Percentiles rank a stretch among this genome's conserved stretches.
Evolutionary conservation across 495 filamentous ascomycete genomes (phyloP).

Genomic region (Bryoglossum gracile): DNA sequence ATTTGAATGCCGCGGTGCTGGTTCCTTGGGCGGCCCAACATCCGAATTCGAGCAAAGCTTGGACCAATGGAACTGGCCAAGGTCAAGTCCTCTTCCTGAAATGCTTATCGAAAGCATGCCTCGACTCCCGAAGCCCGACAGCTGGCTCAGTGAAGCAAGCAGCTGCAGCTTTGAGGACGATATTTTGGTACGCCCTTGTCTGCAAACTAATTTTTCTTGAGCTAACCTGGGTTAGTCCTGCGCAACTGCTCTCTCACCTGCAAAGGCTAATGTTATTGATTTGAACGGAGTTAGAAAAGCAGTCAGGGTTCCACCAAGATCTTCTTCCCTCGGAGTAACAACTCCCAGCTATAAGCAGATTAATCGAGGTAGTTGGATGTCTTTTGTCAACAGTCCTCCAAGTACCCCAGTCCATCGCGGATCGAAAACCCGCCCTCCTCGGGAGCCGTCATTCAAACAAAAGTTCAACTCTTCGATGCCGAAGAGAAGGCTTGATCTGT

Average conservation of each 20-base stretch:
- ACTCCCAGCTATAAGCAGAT: not conserved
- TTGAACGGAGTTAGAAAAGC: too few relatives aligned
- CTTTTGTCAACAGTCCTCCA: slow-evolving; percentile 3
- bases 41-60: not conserved
- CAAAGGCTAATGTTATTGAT: slow-evolving; percentile 11
- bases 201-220: not conserved
- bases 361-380: not conserved
- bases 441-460: not conserved
- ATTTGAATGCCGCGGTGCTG: too few relatives aligned
- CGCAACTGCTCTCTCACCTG: slow-evolving; percentile 13
- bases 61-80: not conserved
- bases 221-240: slow-evolving; percentile 5
- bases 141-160: slow-evolving; percentile 16
- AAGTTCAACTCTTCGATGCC: not conserved
- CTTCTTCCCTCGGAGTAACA: slow-evolving; percentile 6
- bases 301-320: slow-evolving; percentile 10
- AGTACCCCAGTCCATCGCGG: too few relatives aligned
- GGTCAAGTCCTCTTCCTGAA: not conserved
- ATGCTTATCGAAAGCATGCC: not conserved
- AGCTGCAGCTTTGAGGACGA: slow-evolving; percentile 9
- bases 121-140: not conserved
- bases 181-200: slow-evolving; percentile 9
- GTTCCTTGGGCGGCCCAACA: too few relatives aligned
- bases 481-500: slow-evolving; percentile 7
- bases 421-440: not conserved